Base-by-base conservation (phyloP, 2,329 filamentous ascomycete species). In the Sclerotinia borealis region DNA sequence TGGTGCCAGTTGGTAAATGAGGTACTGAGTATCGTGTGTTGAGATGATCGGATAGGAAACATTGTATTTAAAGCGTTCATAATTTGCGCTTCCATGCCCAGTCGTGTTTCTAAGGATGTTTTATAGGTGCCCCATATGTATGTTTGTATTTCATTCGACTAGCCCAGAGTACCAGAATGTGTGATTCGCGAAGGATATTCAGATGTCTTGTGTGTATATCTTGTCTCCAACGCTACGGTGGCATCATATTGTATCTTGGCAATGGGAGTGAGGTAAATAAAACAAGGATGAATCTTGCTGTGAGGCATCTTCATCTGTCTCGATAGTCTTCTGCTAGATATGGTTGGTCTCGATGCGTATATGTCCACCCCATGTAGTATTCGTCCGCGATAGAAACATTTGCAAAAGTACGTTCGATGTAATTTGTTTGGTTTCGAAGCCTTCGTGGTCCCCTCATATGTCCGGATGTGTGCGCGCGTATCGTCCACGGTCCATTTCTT, bases 1-100 rank as follows among this genome's bases (percentile, higher is more conserved):
- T 48, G 50, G 60, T 47, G 52, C 19, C 52, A 31, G 52, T 43
- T 43, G 37, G 37, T 56, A 55, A 43, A 62, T 56, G 50, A 22
- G 52, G 36, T 25, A 36, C 50, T 41, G 41, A 41, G 39, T 36
- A 36, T n/a, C 13, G 41, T 39, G 41, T 62, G 52, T 43, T 29
- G 50, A 56, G 25, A 45, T 39, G 34, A 56, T 56, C 25, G 31
- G 60, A 56, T 36, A 29, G n/a, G 49, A 22, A 49, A 55, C 51
- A 56, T 39, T 62, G 60, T 62, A 62, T 62, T 56, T 62, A 62
- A 62, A 37, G 56, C 29, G 49, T 62, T 56, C 39, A 56, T 56
- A 56, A 8, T 43, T 34, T 56, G 22, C 31, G 31, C 13, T 54
- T 34, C 39, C 22, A 48, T 48, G 19, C 25, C 47, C 45, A 8